Evolutionary conservation across 1,139 yeast genomes (phyloP), one percentile per base, ranked within the genome.

Genomic region (Yamadazyma conglobata): DNA sequence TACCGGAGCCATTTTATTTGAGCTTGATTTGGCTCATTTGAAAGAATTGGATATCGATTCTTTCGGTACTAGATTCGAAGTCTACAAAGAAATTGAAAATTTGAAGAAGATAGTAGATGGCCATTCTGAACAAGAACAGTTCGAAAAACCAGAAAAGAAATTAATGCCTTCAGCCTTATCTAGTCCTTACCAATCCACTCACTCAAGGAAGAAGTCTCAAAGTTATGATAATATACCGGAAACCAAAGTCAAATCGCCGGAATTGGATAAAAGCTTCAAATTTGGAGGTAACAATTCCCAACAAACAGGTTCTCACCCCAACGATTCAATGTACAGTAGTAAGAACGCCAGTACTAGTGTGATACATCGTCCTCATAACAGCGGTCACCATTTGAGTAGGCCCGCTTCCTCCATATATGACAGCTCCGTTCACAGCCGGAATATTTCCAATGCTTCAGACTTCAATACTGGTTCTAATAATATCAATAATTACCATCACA

Each of bases 61-160:
- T 3, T 91, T 91, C 63, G 99, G 99, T 14, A 89, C 96, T 1
- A 70, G 99, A 38, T 91, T 88, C 58, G 96, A 89, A 56, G 76
- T 93, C 25, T 80, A 79, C 54, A 87, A 87, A 52, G 95, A 86
- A 53, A 89, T 91, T 48, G 95, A 86, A 54, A 73, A 77, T 26
- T 69, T 89, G 44, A 66, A 67, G 39, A 54, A 60, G 31, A 37
- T 38, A 7, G 42, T 38, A 12, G 32, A 33, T 14, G 39, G 37
- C 4, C 35, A 35, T 15, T 27, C 27, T 19, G 31, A 33, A 23
- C 26, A 13, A 10, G 25, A 25, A 13, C 9, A 11, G n/a, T 6
- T 25, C 9, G 10, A 14, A 8, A 11, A 19, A 20, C 21, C 22
- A 21, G 25, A 21, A 10, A 25, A 27, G 7, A 36, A 38, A 24